These are phyloP conservation scores for Spergularia bocconei DNA, from an alignment of 148 eudicot genomes.

Conservation along the genomic window DNA sequence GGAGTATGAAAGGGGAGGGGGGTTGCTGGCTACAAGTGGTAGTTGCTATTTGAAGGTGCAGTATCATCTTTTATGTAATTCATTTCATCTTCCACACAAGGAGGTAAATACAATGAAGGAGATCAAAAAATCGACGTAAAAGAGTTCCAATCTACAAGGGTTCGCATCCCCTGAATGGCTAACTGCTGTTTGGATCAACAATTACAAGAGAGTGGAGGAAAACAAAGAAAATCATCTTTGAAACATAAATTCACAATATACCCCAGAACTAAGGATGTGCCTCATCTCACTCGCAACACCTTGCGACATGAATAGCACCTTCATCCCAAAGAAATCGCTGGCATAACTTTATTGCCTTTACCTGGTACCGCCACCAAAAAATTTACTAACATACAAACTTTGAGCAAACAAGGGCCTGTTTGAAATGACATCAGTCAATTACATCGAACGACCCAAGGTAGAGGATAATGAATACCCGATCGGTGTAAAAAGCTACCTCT, in stretches of 20 bases:
- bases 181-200: background rate
- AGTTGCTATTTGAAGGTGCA: too few relatives aligned
- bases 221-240: background rate
- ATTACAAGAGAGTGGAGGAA: background rate
- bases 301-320: background rate
- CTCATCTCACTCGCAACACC: background rate
- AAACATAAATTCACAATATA: conserved; percentile 14
- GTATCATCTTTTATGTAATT: background rate
- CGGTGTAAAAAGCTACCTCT: conserved; percentile 6
- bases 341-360: background rate
- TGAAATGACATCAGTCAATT: conserved; percentile 3
- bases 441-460: conserved; percentile 2
- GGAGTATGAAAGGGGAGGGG: too few relatives aligned
- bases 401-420: conserved; percentile 9
- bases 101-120: background rate
- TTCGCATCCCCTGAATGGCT: too few relatives aligned
- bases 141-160: background rate
- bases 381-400: background rate
- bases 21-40: too few relatives aligned
- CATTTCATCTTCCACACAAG: background rate
- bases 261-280: background rate
- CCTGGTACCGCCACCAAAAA: conserved; percentile 9
- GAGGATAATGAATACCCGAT: background rate
- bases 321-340: background rate
- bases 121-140: background rate